These are phyloP conservation scores for Neocucurbitaria cava DNA, from an alignment of 2,329 filamentous ascomycete genomes.

Conservation along the genomic window DNA sequence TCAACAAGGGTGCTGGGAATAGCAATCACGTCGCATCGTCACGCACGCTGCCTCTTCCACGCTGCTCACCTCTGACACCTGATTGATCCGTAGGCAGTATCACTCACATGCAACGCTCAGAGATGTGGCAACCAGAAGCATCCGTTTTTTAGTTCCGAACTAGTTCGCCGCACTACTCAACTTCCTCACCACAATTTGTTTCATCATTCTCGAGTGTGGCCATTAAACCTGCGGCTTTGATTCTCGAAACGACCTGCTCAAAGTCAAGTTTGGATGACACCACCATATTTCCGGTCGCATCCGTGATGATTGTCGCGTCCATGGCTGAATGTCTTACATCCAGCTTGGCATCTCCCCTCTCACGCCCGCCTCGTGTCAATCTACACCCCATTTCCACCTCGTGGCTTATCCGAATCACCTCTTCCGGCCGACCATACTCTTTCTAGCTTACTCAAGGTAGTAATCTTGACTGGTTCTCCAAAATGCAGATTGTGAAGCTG, in stretches of 20 bases:
- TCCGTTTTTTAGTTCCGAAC: slow-evolving; percentile 2
- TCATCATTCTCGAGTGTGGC: slow-evolving; percentile 1
- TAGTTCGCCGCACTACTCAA: slow-evolving; percentile 4
- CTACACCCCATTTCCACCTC: slow-evolving; percentile 19
- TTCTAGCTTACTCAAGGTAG: neutral
- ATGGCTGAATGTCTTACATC: slow-evolving; percentile 19
- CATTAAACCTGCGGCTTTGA: neutral
- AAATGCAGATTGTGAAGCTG: neutral
- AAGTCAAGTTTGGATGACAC: neutral
- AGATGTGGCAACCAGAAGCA: slow-evolving; percentile 21
- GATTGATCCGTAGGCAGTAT: slow-evolving; percentile 29
- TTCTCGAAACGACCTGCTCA: neutral
- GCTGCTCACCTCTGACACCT: slow-evolving; percentile 12
- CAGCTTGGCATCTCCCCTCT: slow-evolving; percentile 18
- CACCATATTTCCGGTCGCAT: neutral
- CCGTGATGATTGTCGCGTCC: neutral
- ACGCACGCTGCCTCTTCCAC: slow-evolving; percentile 26
- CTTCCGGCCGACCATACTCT: neutral
- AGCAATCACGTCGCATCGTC: slow-evolving; percentile 33
- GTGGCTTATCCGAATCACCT: slow-evolving; percentile 23
- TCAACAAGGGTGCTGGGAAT: slow-evolving; percentile 13
- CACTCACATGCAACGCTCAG: slow-evolving; percentile 17
- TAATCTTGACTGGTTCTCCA: neutral
- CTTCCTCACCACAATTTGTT: slow-evolving; percentile 2
- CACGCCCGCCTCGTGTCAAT: slow-evolving; percentile 20